Evolutionary conservation across 1,139 yeast genomes (phyloP).

Genomic region (Geotrichum aggregatum): DNA sequence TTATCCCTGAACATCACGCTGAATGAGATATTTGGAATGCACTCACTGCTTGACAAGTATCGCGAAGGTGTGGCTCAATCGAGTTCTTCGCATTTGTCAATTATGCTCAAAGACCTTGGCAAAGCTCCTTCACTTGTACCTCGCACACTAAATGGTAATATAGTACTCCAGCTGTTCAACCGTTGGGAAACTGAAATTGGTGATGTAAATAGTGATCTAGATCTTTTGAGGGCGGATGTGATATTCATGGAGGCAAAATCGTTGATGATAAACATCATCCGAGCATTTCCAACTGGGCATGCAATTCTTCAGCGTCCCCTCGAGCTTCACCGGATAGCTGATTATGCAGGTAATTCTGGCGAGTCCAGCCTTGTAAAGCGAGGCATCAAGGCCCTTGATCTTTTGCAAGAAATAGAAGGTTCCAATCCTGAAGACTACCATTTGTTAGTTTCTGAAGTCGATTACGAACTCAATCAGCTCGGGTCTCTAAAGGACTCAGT

Average conservation of each 20-base stretch:
- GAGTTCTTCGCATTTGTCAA: slow-evolving; percentile 31
- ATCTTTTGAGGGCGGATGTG: slow-evolving; percentile 38
- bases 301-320: slow-evolving; percentile 33
- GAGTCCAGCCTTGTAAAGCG: slow-evolving; percentile 37
- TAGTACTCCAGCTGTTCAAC: slow-evolving; percentile 38
- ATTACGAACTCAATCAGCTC: slow-evolving; percentile 39
- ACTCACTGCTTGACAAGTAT: slow-evolving; percentile 38
- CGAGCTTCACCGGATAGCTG: slow-evolving; percentile 36
- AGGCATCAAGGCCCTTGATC: slow-evolving; percentile 39
- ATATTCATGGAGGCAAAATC: slow-evolving; percentile 41
- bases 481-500: slow-evolving; percentile 40
- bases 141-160: slow-evolving; percentile 34
- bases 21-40: slow-evolving; percentile 42
- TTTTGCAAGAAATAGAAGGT: slow-evolving; percentile 35
- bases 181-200: slow-evolving; percentile 41
- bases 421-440: slow-evolving; percentile 35
- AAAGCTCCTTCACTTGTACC: slow-evolving; percentile 36
- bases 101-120: slow-evolving; percentile 37
- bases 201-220: slow-evolving; percentile 35
- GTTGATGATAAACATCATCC: slow-evolving; percentile 39
- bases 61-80: slow-evolving; percentile 25
- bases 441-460: slow-evolving; percentile 38
- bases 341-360: slow-evolving; percentile 37
- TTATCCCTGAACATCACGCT: slow-evolving; percentile 37
- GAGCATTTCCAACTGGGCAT: slow-evolving; percentile 38